Conservation (phyloP, 305 asterid genomes). For the Andrographis paniculata region DNA sequence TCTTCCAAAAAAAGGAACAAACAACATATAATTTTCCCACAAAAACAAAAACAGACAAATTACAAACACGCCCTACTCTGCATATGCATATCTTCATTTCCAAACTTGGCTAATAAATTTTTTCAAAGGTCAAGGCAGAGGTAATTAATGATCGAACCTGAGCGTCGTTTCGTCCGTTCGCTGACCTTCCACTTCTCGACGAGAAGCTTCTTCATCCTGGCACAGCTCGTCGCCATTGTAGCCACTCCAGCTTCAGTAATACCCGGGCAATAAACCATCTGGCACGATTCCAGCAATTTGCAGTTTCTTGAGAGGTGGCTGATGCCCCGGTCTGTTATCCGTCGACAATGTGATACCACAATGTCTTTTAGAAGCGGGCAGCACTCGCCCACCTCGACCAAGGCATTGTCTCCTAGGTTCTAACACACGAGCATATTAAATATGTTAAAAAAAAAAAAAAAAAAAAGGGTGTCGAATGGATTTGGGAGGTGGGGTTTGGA, state of each 20-base stretch:
- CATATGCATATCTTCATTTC: no score
- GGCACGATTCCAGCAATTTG: conserved; percentile 55
- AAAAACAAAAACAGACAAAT: no score
- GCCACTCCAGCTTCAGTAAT: conserved; percentile 66
- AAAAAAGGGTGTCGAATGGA: no score
- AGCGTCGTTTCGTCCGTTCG: conserved; percentile 64
- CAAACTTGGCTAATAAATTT: background rate
- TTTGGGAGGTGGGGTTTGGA: no score
- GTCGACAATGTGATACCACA: conserved; percentile 77
- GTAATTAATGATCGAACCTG: conserved; percentile 67
- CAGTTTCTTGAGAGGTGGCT: conserved; percentile 49
- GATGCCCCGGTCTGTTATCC: conserved; percentile 60
- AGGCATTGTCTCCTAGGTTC: conserved; percentile 66
- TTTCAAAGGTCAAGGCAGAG: conserved; percentile 39
- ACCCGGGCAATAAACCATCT: conserved; percentile 80
- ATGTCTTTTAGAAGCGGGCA: conserved; percentile 65
- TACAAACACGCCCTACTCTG: no score
- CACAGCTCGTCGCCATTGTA: conserved; percentile 54
- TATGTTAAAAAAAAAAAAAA: no score
- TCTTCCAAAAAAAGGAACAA: no score
- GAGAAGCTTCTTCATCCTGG: conserved; percentile 52
- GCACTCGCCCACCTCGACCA: conserved; percentile 65
- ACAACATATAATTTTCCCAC: no score
- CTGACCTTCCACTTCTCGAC: conserved; percentile 82
- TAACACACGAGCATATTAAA: conserved; percentile 1